Conservation (phyloP, 2,329 filamentous ascomycete genomes). For the Amauroascus verrucosus region DNA sequence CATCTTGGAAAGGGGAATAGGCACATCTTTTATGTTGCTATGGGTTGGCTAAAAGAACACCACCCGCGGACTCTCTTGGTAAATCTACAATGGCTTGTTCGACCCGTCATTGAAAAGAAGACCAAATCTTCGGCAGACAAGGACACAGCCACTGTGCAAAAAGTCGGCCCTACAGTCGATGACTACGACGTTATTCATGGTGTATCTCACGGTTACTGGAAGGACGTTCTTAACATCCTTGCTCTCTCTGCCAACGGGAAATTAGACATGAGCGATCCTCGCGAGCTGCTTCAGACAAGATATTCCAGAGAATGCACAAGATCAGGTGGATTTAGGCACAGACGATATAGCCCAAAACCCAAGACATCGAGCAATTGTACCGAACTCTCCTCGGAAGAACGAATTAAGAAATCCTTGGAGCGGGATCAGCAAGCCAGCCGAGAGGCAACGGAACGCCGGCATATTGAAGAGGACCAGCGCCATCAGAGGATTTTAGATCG, state of each 20-base stretch:
- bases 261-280: slow-evolving; percentile 36
- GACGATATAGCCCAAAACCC: too few relatives aligned
- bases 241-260: slow-evolving; percentile 42
- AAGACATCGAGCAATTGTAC: too few relatives aligned
- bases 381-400: background rate
- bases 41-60: slow-evolving; percentile 47
- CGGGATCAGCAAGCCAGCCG: background rate
- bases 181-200: slow-evolving; percentile 41
- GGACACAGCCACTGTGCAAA: slow-evolving; percentile 28
- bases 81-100: slow-evolving; percentile 48
- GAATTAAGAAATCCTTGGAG: background rate
- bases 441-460: slow-evolving; percentile 10
- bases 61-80: slow-evolving; percentile 46
- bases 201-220: slow-evolving; percentile 53
- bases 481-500: slow-evolving; percentile 35
- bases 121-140: slow-evolving; percentile 31
- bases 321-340: too few relatives aligned
- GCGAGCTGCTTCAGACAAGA: too few relatives aligned
- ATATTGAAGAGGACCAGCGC: slow-evolving; percentile 29
- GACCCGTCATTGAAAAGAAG: slow-evolving; percentile 49
- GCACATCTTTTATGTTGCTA: slow-evolving; percentile 42
- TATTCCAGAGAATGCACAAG: too few relatives aligned
- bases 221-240: slow-evolving; percentile 50
- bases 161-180: slow-evolving; percentile 22
- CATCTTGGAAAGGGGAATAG: slow-evolving; percentile 48